Evolutionary conservation across 441 rosid species (phyloP).

Genomic region (Arabidopsis lyrata): DNA sequence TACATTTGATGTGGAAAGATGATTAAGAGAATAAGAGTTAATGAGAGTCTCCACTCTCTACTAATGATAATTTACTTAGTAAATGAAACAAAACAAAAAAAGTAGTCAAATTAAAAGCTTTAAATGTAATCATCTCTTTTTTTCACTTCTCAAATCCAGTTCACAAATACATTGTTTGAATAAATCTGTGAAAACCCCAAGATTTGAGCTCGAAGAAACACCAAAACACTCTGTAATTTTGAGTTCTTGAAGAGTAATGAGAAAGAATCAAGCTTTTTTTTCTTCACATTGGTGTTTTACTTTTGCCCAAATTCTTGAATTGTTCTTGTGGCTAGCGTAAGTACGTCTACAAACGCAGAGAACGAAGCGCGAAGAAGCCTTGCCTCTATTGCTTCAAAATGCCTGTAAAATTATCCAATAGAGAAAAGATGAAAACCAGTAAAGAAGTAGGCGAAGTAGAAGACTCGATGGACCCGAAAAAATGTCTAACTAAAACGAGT

Average conservation of each 20-base stretch:
- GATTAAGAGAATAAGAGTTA: neutral
- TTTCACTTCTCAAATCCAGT: neutral
- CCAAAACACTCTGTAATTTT: neutral
- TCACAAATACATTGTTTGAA: slow-evolving; percentile 26
- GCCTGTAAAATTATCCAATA: slow-evolving; percentile 49
- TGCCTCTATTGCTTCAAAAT: slow-evolving; percentile 89
- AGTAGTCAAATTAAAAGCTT: neutral
- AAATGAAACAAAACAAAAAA: neutral
- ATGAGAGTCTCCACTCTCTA: slow-evolving; percentile 14
- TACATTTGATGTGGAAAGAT: slow-evolving; percentile 19
- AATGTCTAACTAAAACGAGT: neutral
- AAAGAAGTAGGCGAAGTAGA: neutral
- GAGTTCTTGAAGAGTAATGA: neutral
- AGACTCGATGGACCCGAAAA: neutral
- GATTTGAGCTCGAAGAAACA: neutral
- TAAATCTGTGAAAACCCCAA: neutral
- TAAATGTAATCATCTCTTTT: neutral
- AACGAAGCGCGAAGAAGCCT: slow-evolving; percentile 92
- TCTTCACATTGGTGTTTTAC: slow-evolving; percentile 25
- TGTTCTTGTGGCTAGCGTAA: slow-evolving; percentile 76
- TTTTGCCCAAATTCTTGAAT: slow-evolving; percentile 79
- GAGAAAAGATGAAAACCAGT: neutral
- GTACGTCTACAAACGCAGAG: slow-evolving; percentile 81
- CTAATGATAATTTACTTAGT: neutral
- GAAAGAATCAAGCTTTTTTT: slow-evolving; percentile 15